phyloP scores from a whole-genome alignment of 345 rosid genomes.

The Alliaria petiolata region DNA sequence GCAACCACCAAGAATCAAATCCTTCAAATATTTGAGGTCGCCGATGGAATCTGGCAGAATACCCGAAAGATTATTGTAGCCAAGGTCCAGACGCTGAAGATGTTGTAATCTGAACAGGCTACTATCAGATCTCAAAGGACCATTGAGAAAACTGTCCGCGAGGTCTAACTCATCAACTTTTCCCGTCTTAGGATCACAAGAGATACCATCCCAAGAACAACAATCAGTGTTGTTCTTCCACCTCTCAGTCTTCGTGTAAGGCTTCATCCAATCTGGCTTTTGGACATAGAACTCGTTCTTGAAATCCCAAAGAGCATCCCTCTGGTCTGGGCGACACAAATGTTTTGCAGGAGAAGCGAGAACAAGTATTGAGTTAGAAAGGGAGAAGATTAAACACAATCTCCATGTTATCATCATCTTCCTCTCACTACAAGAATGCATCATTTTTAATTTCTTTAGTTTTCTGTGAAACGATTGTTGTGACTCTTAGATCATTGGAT shows the following conservation, averaged over 20 bases:
- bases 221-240: constrained; percentile 19
- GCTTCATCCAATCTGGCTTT: too few relatives aligned
- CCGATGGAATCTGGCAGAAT: constrained; percentile 23
- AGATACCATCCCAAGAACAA: constrained; percentile 19
- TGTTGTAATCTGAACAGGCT: not conserved
- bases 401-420: not conserved
- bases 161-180: not conserved
- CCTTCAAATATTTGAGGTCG: not conserved
- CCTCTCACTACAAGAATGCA: not conserved
- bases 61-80: constrained; percentile 18
- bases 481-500: not conserved
- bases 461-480: not conserved
- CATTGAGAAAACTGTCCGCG: not conserved
- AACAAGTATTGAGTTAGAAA: not conserved
- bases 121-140: not conserved
- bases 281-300: not conserved
- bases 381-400: not conserved
- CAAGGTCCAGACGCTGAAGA: not conserved
- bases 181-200: constrained; percentile 4
- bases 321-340: constrained; percentile 1
- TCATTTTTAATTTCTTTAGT: not conserved
- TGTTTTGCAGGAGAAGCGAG: not conserved
- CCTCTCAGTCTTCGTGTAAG: not conserved
- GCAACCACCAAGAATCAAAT: not conserved
- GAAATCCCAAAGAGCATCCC: constrained; percentile 5